Conservation (phyloP, 805 yeast genomes). For the Wickerhamiella allomyrinae region DNA sequence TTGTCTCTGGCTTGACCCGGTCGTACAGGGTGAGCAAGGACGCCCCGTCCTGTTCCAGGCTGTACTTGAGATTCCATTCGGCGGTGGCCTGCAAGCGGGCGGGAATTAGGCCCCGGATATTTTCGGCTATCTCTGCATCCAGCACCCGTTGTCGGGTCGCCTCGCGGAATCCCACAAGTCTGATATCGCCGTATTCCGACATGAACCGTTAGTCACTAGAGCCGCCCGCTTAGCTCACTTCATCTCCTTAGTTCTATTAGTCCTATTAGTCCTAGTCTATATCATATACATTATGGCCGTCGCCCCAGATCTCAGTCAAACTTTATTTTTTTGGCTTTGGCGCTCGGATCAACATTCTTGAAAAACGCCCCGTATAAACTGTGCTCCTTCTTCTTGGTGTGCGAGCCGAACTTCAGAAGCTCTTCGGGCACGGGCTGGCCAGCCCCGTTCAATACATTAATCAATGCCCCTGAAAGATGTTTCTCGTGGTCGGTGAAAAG, state of each 20-base stretch:
- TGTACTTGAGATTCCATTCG: constrained; percentile 64
- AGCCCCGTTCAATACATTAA: constrained; percentile 86
- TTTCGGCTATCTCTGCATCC: constrained; percentile 51
- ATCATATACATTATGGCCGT: too few species aligned
- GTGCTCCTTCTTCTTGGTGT: constrained; percentile 94
- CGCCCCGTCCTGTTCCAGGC: constrained; percentile 87
- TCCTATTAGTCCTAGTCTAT: not conserved
- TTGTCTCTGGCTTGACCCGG: constrained; percentile 33
- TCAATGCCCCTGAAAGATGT: constrained; percentile 86
- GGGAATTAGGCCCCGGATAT: constrained; percentile 60
- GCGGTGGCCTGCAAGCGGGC: constrained; percentile 63
- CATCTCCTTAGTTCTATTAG: too few species aligned
- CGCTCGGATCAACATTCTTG: constrained; percentile 77
- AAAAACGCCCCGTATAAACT: constrained; percentile 96
- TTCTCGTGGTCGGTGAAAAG: constrained; percentile 93
- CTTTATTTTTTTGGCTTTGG: constrained; percentile 76
- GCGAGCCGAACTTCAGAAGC: constrained; percentile 87
- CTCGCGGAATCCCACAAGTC: not conserved
- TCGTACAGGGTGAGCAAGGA: constrained; percentile 67
- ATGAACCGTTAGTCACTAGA: not conserved
- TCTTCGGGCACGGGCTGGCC: constrained; percentile 93
- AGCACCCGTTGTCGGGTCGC: constrained; percentile 26
- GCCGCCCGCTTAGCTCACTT: too few species aligned
- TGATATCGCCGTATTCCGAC: not conserved
- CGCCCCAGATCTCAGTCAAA: constrained; percentile 43